Evolutionary conservation across 1,284 basidiomycete species (phyloP).

Genomic region (Exobasidium cylindrosporum): DNA sequence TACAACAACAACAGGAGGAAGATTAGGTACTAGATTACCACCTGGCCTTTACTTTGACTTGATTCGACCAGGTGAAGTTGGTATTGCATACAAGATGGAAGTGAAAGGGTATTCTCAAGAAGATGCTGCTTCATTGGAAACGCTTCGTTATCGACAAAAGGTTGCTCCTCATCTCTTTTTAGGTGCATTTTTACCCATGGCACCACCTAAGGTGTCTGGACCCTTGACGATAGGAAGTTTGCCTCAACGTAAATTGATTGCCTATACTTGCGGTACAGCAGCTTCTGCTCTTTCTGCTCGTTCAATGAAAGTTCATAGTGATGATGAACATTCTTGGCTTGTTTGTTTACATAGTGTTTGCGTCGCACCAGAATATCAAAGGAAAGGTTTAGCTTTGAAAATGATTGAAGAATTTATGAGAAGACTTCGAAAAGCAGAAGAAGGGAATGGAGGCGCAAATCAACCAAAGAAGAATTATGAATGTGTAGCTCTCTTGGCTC

Average conservation of each 20-base stretch:
- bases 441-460: slow-evolving; percentile 11
- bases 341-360: slow-evolving; percentile 51
- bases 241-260: slow-evolving; percentile 39
- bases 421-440: slow-evolving; percentile 18
- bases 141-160: slow-evolving; percentile 38
- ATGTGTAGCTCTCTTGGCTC: slow-evolving; percentile 41
- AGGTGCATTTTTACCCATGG: slow-evolving; percentile 41
- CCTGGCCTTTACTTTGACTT: slow-evolving; percentile 33
- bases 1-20: slow-evolving; percentile 6
- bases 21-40: slow-evolving; percentile 11
- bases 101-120: slow-evolving; percentile 33
- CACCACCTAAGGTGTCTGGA: slow-evolving; percentile 46
- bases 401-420: slow-evolving; percentile 41
- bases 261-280: slow-evolving; percentile 43
- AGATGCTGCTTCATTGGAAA: slow-evolving; percentile 40
- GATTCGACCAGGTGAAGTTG: slow-evolving; percentile 40
- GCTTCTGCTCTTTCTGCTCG: slow-evolving; percentile 41
- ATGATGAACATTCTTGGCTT: slow-evolving; percentile 38
- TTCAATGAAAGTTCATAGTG: slow-evolving; percentile 41
- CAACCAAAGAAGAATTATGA: slow-evolving; percentile 47
- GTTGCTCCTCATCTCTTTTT: slow-evolving; percentile 48
- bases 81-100: slow-evolving; percentile 36
- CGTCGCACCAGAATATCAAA: slow-evolving; percentile 35
- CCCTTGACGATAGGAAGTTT: slow-evolving; percentile 32
- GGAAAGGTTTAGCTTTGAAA: slow-evolving; percentile 35